phyloP scores from a whole-genome alignment of 805 yeast species.

The Kregervanrija pseudodelftensis region DNA sequence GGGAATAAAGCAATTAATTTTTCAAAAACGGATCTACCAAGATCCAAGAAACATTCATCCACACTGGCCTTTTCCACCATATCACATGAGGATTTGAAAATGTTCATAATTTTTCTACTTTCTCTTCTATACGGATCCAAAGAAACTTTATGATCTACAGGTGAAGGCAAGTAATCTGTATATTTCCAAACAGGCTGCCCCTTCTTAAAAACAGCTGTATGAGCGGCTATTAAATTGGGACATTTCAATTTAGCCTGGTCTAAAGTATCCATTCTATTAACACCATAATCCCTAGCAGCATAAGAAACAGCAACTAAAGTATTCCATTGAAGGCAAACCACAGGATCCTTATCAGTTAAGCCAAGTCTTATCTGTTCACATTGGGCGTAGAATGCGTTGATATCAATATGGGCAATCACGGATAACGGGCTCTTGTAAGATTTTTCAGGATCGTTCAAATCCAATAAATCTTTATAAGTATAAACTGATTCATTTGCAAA shows the following conservation, averaged over 20 bases:
- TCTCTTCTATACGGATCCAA: slow-evolving; percentile 89
- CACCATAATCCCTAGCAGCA: slow-evolving; percentile 82
- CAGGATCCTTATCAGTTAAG: slow-evolving; percentile 61
- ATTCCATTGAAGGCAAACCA: slow-evolving; percentile 93
- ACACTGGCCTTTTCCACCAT: slow-evolving; percentile 89
- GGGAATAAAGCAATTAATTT: slow-evolving; percentile 43
- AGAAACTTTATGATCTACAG: slow-evolving; percentile 70
- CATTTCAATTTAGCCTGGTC: slow-evolving; percentile 68
- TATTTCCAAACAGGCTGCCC: slow-evolving; percentile 85
- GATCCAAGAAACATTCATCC: slow-evolving; percentile 85
- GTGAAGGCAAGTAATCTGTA: slow-evolving; percentile 49
- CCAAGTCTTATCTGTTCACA: slow-evolving; percentile 77
- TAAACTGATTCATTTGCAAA: slow-evolving; percentile 33
- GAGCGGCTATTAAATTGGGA: slow-evolving; percentile 69
- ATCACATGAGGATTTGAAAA: slow-evolving; percentile 57
- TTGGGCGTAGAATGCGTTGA: slow-evolving; percentile 95
- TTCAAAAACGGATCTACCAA: slow-evolving; percentile 57
- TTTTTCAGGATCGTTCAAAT: slow-evolving; percentile 36
- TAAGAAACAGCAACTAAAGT: slow-evolving; percentile 84
- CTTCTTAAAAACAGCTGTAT: slow-evolving; percentile 87
- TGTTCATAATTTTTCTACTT: slow-evolving; percentile 65
- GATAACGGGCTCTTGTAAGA: slow-evolving; percentile 65
- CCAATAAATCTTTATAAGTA: slow-evolving; percentile 42
- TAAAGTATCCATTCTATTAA: slow-evolving; percentile 68
- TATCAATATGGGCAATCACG: slow-evolving; percentile 78